A percentile compares a stretch with the other conserved stretches of the same genome.
Evolutionary conservation across 1,284 basidiomycete species (phyloP).

Genomic region (Mycosarcoma mackinlayi): DNA sequence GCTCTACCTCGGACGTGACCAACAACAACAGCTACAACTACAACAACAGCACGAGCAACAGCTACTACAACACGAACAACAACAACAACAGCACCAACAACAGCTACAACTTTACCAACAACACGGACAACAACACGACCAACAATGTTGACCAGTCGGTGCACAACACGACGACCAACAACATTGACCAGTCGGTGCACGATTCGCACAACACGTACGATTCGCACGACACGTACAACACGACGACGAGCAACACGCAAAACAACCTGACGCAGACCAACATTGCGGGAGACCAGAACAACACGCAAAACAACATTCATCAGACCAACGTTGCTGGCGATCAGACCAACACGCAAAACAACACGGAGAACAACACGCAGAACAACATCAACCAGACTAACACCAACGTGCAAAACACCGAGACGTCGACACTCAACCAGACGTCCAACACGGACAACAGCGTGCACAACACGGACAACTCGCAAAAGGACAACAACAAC

Average conservation of each 20-base stretch:
- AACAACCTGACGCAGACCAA: conserved; percentile 20
- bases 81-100: conserved; percentile 17
- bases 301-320: conserved; percentile 13
- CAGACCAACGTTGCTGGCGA: conserved; percentile 16
- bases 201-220: too few species aligned
- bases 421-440: not conserved
- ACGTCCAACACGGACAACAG: conserved; percentile 8
- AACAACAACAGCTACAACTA: conserved; percentile 20
- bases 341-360: conserved; percentile 5
- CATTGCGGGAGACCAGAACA: conserved; percentile 7
- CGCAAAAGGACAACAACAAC: conserved; percentile 11
- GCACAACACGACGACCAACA: too few species aligned
- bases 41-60: conserved; percentile 28
- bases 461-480: conserved; percentile 5
- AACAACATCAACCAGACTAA: conserved; percentile 14
- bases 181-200: conserved; percentile 17
- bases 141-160: too few species aligned
- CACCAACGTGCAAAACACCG: conserved; percentile 5
- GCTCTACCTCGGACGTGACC: conserved; percentile 4
- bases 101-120: too few species aligned
- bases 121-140: too few species aligned
- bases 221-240: conserved; percentile 21
- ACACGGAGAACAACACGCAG: conserved; percentile 6
- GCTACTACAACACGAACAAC: conserved; percentile 13
- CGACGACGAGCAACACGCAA: conserved; percentile 1